Conservation (phyloP, 2,329 filamentous ascomycete genomes). For the Aspergillus floridensis region DNA sequence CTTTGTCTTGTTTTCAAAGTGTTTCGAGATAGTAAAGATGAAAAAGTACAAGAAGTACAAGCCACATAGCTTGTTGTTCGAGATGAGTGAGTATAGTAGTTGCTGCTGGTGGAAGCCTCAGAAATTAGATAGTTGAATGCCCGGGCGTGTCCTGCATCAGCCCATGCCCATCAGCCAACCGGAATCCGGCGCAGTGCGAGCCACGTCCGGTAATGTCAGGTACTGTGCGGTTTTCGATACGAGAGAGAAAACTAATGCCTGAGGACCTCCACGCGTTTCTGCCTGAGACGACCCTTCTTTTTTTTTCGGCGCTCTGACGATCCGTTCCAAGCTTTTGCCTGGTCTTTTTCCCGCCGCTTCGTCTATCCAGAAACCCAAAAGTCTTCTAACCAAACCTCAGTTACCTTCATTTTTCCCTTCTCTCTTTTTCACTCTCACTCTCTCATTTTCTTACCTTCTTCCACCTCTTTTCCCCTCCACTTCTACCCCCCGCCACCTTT, state of each 20-base stretch:
- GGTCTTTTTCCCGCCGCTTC: conserved; percentile 20
- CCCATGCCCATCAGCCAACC: conserved; percentile 16
- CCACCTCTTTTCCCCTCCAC: neutral
- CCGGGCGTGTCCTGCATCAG: neutral
- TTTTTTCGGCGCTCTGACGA: conserved; percentile 11
- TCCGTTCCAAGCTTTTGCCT: conserved; percentile 21
- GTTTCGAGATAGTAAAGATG: too few relatives aligned
- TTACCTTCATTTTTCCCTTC: conserved; percentile 17
- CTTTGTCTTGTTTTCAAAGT: neutral
- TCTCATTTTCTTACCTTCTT: conserved; percentile 14
- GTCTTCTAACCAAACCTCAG: conserved; percentile 19
- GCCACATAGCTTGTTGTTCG: neutral
- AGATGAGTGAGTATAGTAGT: neutral
- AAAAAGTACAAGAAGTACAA: neutral
- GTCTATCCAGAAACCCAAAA: conserved; percentile 20
- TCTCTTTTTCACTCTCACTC: conserved; percentile 14
- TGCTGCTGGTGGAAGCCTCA: conserved; percentile 2
- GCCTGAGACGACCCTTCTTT: neutral
- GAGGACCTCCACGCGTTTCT: neutral
- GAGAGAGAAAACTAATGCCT: neutral
- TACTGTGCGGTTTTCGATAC: neutral
- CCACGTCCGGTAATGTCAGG: neutral
- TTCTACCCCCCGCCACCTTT: neutral
- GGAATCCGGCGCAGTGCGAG: conserved; percentile 14
- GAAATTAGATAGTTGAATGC: conserved; percentile 12